These are phyloP conservation scores for Paecilomyces formosus DNA, from an alignment of 2,329 filamentous ascomycete species.

Conservation along the genomic window DNA sequence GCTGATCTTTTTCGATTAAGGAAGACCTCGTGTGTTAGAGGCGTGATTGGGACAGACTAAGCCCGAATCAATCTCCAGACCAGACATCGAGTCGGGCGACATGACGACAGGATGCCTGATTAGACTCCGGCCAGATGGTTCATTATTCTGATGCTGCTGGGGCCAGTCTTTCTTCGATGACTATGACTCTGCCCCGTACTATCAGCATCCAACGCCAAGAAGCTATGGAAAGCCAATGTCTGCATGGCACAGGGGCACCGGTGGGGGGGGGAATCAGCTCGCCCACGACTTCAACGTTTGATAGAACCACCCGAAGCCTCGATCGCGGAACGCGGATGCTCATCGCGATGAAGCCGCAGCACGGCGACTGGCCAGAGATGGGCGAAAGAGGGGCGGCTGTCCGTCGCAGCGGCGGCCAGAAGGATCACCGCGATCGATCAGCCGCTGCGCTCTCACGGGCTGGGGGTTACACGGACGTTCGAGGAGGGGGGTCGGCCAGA, in stretches of 20 bases:
- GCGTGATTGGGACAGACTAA: no score
- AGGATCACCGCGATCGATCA: constrained; percentile 11
- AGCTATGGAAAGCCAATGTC: background rate
- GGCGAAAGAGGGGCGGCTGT: background rate
- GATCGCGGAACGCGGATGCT: constrained; percentile 2
- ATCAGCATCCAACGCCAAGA: background rate
- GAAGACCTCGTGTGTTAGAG: no score
- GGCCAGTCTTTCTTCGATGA: background rate
- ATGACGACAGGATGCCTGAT: no score
- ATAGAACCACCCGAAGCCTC: constrained; percentile 5
- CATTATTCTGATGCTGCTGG: background rate
- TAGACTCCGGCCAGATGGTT: no score
- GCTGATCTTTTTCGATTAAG: no score
- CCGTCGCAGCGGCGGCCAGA: constrained; percentile 1
- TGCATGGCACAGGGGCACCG: background rate
- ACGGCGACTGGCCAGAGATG: background rate
- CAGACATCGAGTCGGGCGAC: no score
- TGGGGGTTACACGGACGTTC: constrained; percentile 14
- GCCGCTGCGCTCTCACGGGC: constrained; percentile 7
- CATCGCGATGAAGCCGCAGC: background rate
- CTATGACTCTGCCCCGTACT: background rate
- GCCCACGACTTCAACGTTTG: constrained; percentile 4
- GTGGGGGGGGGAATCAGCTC: background rate
- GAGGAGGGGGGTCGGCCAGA: background rate
- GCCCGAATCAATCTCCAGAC: no score